Evolutionary conservation across 306 rosid genomes (phyloP).

Genomic region (Dalbergia cultrata): DNA sequence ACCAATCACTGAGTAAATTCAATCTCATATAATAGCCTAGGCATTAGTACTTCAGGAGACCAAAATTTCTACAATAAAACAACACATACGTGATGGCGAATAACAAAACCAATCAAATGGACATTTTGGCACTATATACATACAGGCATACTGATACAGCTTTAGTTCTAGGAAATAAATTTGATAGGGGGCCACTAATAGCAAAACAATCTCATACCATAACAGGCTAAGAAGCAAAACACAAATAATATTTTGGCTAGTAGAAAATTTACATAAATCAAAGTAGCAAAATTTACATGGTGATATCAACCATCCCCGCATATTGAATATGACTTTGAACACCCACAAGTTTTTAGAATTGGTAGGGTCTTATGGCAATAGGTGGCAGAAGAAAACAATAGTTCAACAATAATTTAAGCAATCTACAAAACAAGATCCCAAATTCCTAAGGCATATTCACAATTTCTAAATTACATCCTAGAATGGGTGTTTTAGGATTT

Average conservation of each 20-base stretch:
- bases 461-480: not conserved
- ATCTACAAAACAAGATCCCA: conserved; percentile 7
- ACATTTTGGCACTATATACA: not conserved
- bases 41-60: not conserved
- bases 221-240: conserved; percentile 26
- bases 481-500: conserved; percentile 27
- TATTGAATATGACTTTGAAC: conserved; percentile 20
- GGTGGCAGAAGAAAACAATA: not conserved
- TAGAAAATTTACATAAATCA: not conserved
- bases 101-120: not conserved
- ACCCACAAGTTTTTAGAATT: conserved; percentile 13
- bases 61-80: not conserved
- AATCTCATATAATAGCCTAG: conserved; percentile 7
- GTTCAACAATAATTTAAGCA: conserved; percentile 32
- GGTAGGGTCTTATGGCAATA: not conserved
- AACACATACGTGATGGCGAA: not conserved
- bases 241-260: not conserved
- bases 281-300: conserved; percentile 1
- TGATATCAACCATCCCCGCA: not conserved
- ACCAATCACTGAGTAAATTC: conserved; percentile 25
- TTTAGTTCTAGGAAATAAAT: conserved; percentile 19
- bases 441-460: not conserved
- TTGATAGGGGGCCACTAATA: not conserved
- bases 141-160: not conserved
- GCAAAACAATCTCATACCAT: conserved; percentile 10